Evolutionary conservation across 1,284 basidiomycete species (phyloP).

Genomic region (Porodaedalea pini): DNA sequence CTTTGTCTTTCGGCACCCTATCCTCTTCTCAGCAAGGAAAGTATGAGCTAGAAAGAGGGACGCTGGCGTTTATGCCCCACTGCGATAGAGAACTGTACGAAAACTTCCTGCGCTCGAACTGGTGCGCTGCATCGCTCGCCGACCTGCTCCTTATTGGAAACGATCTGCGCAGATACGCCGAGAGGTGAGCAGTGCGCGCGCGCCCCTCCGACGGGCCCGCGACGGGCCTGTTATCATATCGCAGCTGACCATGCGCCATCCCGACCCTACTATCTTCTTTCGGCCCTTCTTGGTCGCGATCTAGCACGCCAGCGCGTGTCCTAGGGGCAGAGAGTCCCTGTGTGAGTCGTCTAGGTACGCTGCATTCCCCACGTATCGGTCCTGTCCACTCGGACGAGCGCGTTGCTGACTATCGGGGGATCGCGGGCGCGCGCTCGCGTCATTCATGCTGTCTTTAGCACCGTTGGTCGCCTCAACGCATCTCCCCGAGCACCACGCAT

Average conservation of each 20-base stretch:
- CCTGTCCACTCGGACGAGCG: neutral
- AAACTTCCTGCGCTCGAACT: conserved; percentile 57
- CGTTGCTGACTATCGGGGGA: neutral
- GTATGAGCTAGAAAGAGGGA: conserved; percentile 37
- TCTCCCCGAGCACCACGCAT: conserved; percentile 45
- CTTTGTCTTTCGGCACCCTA: neutral
- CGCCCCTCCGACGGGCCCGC: conserved; percentile 9
- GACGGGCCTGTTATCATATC: conserved; percentile 19
- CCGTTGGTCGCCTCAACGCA: conserved; percentile 42
- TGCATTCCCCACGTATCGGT: conserved; percentile 11
- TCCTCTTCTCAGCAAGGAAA: conserved; percentile 28
- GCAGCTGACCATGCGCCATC: neutral
- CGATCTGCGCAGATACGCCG: conserved; percentile 43
- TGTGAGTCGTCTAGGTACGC: conserved; percentile 37
- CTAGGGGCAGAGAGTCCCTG: conserved; percentile 34
- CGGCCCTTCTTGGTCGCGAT: conserved; percentile 6
- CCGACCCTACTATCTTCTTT: conserved; percentile 2
- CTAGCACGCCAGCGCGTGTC: conserved; percentile 34
- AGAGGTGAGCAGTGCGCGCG: conserved; percentile 38
- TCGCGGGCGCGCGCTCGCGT: neutral
- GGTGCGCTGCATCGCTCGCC: conserved; percentile 40
- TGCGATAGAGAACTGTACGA: conserved; percentile 71
- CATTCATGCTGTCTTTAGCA: conserved; percentile 32
- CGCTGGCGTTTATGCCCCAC: conserved; percentile 73
- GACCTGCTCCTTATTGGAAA: conserved; percentile 45